Conservation (phyloP, 129 eudicot species). For the Erigeron canadensis region DNA sequence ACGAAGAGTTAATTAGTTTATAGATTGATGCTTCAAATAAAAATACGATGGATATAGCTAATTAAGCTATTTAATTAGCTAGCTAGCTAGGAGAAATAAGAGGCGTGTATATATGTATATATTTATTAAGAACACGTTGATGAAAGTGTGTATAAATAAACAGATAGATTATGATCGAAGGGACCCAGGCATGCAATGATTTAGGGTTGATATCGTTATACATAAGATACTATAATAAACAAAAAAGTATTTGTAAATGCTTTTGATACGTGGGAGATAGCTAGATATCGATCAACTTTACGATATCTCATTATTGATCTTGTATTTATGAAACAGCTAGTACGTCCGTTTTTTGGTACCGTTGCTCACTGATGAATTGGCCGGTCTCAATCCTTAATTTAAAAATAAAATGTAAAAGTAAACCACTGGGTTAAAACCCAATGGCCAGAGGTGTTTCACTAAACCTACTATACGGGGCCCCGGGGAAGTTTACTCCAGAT, state of each 20-base stretch:
- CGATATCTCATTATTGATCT: background rate
- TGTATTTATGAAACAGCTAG: too few relatives aligned
- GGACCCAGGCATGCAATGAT: background rate
- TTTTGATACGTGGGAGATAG: background rate
- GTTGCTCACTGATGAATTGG: too few relatives aligned
- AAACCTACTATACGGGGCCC: too few relatives aligned
- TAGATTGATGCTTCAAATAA: background rate
- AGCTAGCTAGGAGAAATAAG: background rate
- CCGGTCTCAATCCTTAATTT: too few relatives aligned
- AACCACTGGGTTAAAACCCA: too few relatives aligned
- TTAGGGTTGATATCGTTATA: background rate
- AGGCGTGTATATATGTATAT: background rate
- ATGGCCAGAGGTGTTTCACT: too few relatives aligned
- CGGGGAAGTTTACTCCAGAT: too few relatives aligned
- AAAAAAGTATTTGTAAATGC: background rate
- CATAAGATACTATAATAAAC: background rate
- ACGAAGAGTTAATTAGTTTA: background rate
- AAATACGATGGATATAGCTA: background rate
- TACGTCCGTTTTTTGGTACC: too few relatives aligned
- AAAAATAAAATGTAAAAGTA: too few relatives aligned
- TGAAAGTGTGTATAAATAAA: background rate
- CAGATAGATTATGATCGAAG: background rate
- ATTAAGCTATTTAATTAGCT: too few relatives aligned
- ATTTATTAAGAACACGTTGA: background rate
- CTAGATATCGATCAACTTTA: background rate